Evolutionary conservation across 176 grass and related monocot genomes (phyloP), one percentile per base, ranked within the genome.

Genomic region (Oryza rufipogon): DNA sequence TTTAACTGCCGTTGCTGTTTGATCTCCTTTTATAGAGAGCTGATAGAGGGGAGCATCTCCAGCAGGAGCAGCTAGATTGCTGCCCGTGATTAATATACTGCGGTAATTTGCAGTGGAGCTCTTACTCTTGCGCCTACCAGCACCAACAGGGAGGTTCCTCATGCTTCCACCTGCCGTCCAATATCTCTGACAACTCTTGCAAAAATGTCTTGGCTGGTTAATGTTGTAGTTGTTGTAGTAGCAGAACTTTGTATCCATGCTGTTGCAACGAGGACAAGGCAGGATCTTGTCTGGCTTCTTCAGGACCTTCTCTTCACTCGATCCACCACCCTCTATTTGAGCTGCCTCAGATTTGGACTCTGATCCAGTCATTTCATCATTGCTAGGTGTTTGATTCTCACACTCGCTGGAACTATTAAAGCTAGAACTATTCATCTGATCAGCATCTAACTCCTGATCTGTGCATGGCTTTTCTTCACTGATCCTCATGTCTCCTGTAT

Each of bases 121-220:
- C 93, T 96, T 99, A 75, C 88, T 96, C 88, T 96, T 99, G 75
- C 97, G 91, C 20, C 82, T 85, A 61, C 96, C 96, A 11, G 96
- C 93, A 72, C 96, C 96, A 0, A 99, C 93, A 33, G 96, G 96
- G 73, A 99, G 87, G 47, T 99, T 99, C 66, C 96, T 91, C 89
- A 96, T 96, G 78, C 86, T 90, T 73, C 97, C 97, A 25, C 97
- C 97, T 68, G 97, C 93, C 25, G 97, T 99, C 97, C 97, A 99
- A 71, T 99, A 99, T 45, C 97, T 91, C 76, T 99, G 93, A 84
- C 97, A 99, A 64, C 91, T 92, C 86, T 94, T 99, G 72, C 97
- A 99, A 79, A 94, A 96, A 81, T 99, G 90, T 39, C 97, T 85
- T 60, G 97, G 97, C 65, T 99, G 97, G 81, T 88, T 91, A 12